Percentiles rank a stretch among this genome's conserved stretches.
Conservation (phyloP, 768 basidiomycete genomes). For the Lactarius quietus region DNA sequence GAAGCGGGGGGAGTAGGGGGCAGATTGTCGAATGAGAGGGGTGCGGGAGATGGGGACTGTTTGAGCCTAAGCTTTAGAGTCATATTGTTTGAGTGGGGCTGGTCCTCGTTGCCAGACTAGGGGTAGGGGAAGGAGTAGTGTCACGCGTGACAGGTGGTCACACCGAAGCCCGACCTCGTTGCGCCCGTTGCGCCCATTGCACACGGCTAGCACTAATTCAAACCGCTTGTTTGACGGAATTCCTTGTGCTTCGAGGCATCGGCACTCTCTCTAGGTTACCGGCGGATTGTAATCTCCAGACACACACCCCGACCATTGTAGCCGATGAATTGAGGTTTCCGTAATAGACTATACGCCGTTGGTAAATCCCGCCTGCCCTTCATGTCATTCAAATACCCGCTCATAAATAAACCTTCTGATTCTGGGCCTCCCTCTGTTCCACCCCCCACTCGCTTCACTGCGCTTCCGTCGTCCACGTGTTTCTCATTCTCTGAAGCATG, state of each 20-base stretch:
- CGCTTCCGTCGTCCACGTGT: neutral
- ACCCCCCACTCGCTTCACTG: neutral
- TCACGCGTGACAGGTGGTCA: neutral
- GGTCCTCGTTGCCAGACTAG: neutral
- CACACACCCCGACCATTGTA: neutral
- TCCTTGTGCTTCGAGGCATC: conserved; percentile 7
- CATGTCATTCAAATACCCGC: neutral
- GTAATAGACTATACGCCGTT: neutral
- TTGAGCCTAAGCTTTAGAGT: conserved; percentile 44
- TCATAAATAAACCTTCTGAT: conserved; percentile 2
- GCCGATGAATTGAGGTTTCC: conserved; percentile 20
- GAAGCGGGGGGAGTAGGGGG: conserved; percentile 34
- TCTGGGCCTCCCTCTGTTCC: neutral
- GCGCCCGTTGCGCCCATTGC: neutral
- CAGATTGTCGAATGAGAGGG: conserved; percentile 61
- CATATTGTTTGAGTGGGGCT: neutral
- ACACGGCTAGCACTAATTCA: neutral
- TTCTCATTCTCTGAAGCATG: neutral
- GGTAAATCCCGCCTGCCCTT: conserved; percentile 1
- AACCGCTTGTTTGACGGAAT: neutral
- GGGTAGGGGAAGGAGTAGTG: neutral
- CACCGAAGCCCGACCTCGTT: neutral
- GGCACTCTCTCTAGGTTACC: neutral
- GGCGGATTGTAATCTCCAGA: neutral
- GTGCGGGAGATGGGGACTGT: conserved; percentile 36